Evolutionary conservation across 2,329 filamentous ascomycete genomes (phyloP).

Genomic region (Capronia coronata): DNA sequence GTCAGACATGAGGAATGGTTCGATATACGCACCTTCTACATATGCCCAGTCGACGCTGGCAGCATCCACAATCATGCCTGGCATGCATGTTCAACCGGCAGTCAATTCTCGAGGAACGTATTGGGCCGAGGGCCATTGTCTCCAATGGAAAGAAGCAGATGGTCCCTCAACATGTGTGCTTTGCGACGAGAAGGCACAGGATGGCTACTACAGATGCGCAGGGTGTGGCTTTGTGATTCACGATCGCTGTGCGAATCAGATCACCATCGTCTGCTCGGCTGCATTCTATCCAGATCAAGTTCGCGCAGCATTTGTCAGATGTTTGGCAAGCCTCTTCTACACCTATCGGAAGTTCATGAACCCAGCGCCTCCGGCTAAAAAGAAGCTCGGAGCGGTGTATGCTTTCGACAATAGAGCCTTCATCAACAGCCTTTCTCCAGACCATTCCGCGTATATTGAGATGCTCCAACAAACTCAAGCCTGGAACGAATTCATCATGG

Average conservation of each 20-base stretch:
- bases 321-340: constrained; percentile 62
- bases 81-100: constrained; percentile 33
- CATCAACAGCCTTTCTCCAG: constrained; percentile 56
- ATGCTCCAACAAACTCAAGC: constrained; percentile 60
- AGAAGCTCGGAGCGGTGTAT: constrained; percentile 46
- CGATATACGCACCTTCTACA: constrained; percentile 45
- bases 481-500: constrained; percentile 60
- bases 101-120: constrained; percentile 39
- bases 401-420: constrained; percentile 63
- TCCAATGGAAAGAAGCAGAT: constrained; percentile 41
- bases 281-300: constrained; percentile 62
- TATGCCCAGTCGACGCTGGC: constrained; percentile 48
- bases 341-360: constrained; percentile 60
- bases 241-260: constrained; percentile 52
- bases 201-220: constrained; percentile 47
- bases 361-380: constrained; percentile 56
- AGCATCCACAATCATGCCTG: constrained; percentile 47
- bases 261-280: constrained; percentile 59
- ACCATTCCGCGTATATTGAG: constrained; percentile 58
- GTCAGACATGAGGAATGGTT: constrained; percentile 39
- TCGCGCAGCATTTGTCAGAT: constrained; percentile 61
- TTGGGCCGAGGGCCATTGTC: constrained; percentile 46
- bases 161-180: constrained; percentile 42
- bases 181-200: constrained; percentile 54
- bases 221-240: constrained; percentile 50